Percentiles rank a stretch among this genome's conserved stretches.
Conservation (phyloP, 1,284 basidiomycete genomes). For the Ustilago hordei region DNA sequence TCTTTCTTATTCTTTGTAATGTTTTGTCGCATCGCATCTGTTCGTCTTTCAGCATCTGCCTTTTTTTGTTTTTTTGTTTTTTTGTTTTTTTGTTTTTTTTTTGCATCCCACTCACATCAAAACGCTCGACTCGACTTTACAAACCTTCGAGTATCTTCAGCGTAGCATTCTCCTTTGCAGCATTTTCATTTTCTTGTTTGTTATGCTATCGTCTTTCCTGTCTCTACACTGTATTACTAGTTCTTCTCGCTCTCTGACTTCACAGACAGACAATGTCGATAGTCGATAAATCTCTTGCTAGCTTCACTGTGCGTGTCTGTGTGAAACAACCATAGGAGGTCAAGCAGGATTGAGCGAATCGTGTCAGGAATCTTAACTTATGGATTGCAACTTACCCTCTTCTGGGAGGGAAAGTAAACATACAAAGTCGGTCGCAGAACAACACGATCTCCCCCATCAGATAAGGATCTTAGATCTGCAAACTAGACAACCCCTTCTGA, state of each 20-base stretch:
- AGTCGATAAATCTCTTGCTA: not conserved
- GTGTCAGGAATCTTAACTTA: not conserved
- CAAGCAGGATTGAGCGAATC: not conserved
- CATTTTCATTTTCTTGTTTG: slow-evolving; percentile 6
- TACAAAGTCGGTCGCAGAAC: not conserved
- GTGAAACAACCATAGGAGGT: not conserved
- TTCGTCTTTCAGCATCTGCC: slow-evolving; percentile 7
- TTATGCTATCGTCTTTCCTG: slow-evolving; percentile 5
- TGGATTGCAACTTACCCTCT: no score
- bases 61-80: slow-evolving; percentile 26
- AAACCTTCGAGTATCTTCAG: slow-evolving; percentile 1
- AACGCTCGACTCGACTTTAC: not conserved
- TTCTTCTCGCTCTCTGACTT: slow-evolving; percentile 2
- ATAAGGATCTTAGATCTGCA: slow-evolving; percentile 35
- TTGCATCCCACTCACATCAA: slow-evolving; percentile 11
- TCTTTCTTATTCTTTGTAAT: not conserved
- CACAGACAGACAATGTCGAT: not conserved
- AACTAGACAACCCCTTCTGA: slow-evolving; percentile 57
- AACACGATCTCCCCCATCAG: not conserved
- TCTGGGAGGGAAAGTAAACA: no score
- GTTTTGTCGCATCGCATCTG: slow-evolving; percentile 6
- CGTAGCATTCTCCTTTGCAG: slow-evolving; percentile 3
- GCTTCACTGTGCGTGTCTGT: not conserved
- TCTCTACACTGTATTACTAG: slow-evolving; percentile 31
- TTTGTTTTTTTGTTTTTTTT: slow-evolving; percentile 27